Base-by-base conservation (phyloP, 2,329 filamentous ascomycete genomes). In the Ascocoryne sarcoides region DNA sequence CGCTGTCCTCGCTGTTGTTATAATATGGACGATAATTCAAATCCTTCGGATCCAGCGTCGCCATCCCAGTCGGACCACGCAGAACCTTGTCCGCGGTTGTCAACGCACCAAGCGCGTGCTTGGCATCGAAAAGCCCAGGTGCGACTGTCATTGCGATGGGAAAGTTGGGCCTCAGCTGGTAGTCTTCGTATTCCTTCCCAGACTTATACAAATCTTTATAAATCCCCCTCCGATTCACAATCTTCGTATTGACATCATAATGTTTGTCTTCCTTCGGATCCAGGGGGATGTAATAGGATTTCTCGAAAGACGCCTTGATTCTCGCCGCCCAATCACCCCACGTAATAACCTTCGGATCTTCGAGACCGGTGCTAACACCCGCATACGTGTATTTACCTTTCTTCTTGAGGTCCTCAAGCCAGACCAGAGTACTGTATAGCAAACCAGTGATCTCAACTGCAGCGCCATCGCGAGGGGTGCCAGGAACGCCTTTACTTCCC, bases 181-280 rank as follows among this genome's bases (percentile, higher is more conserved):
- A 98, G 65, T 98, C 92, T 59, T 96, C 88, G 58, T 93, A 95
- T 60, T 92, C 86, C 63, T 95, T 96, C 48, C 87, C 87, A 34
- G 88, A 93, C 50, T 75, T 79, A 72, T 95, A 95, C 14, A 96
- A 67, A 60, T 98, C 92, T 66, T 98, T 98, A 76, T 98, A 98
- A 58, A 98, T 93, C 46, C 92, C 93, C 16, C 89, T 79, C 36
- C 92, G 84, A 64, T 95, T 93, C 66, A 96, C 66, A 35, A 95
- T 70, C 10, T 65, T 66, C 0, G 84, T 54, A 62, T 95, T 88
- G 54, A 98, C 72, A 48, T 92, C 85, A 65, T 94, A 88, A 37
- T 81, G 66, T 37, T 60, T 58, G 61, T 95, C 90, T 1, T 95
- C 81, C 0, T 73, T 69, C 1, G 79, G 57, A 26, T 81, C 70